These are phyloP conservation scores for Moesziomyces sp. DNA, from an alignment of 1,284 basidiomycete species.

Conservation along the genomic window DNA sequence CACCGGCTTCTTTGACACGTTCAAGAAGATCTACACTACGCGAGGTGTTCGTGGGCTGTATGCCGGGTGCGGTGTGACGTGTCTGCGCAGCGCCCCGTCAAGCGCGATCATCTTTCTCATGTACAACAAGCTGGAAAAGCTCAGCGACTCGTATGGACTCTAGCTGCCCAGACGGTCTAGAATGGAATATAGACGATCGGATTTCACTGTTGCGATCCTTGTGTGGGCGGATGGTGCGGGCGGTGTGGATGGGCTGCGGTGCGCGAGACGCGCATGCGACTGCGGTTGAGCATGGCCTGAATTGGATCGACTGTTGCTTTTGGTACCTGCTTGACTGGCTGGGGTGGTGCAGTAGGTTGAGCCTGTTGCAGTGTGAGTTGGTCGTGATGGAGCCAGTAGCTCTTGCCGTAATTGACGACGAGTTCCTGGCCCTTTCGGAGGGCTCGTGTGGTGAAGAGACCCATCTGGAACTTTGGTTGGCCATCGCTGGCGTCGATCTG, in stretches of 20 bases:
- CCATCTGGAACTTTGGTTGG: conserved; percentile 28
- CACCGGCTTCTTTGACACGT: conserved; percentile 78
- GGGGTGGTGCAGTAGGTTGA: not conserved
- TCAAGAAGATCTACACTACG: conserved; percentile 78
- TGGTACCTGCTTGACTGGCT: not conserved
- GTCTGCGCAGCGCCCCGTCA: conserved; percentile 81
- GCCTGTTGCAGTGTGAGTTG: conserved; percentile 10
- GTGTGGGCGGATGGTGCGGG: conserved; percentile 13
- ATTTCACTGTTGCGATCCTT: not conserved
- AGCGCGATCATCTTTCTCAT: conserved; percentile 58
- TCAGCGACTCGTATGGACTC: conserved; percentile 50
- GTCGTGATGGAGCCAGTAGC: conserved; percentile 76
- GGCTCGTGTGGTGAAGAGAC: conserved; percentile 68
- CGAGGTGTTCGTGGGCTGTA: conserved; percentile 88
- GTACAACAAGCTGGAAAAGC: conserved; percentile 62
- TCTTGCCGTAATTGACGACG: conserved; percentile 89
- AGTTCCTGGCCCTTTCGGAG: conserved; percentile 87
- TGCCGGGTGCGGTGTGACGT: conserved; percentile 91
- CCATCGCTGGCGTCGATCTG: conserved; percentile 5
- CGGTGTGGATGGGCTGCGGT: conserved; percentile 8
- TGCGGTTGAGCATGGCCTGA: conserved; percentile 39
- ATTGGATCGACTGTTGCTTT: conserved; percentile 13
- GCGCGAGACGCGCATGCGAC: conserved; percentile 29
- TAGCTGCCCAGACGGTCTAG: conserved; percentile 4
- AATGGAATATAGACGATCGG: not conserved